phyloP scores from a whole-genome alignment of 1,284 basidiomycete species.

The Thecaphora thlaspeos region DNA sequence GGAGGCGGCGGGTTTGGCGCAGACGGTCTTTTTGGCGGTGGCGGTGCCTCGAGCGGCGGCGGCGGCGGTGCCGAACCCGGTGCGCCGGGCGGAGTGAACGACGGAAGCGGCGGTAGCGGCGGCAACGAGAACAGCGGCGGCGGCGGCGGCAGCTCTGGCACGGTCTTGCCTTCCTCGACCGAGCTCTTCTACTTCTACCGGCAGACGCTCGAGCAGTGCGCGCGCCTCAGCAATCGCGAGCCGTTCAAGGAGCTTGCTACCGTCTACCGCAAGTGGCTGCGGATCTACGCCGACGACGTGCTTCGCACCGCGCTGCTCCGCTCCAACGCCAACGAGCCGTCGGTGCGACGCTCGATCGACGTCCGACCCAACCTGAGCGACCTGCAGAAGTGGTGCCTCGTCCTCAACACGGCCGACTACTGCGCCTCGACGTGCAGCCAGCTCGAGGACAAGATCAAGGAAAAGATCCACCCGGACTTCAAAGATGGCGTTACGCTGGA shows the following conservation, averaged over 20 bases:
- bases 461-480: constrained; percentile 72
- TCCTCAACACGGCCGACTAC: constrained; percentile 97
- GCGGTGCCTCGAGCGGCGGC: constrained; percentile 63
- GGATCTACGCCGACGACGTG: constrained; percentile 79
- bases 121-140: too few species aligned
- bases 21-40: constrained; percentile 62
- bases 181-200: constrained; percentile 97
- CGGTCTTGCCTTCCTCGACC: constrained; percentile 86
- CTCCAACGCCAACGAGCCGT: constrained; percentile 58
- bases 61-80: constrained; percentile 60
- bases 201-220: constrained; percentile 89
- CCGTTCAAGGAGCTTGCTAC: constrained; percentile 46
- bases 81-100: too few species aligned
- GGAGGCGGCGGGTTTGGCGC: constrained; percentile 45
- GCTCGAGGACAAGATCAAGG: constrained; percentile 86
- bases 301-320: constrained; percentile 71
- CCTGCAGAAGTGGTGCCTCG: constrained; percentile 60
- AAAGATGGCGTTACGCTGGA: constrained; percentile 79
- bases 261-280: constrained; percentile 84
- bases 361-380: constrained; percentile 37
- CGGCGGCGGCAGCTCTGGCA: constrained; percentile 43
- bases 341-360: constrained; percentile 33
- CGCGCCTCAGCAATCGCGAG: constrained; percentile 61
- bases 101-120: too few species aligned
- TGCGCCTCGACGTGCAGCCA: constrained; percentile 87